These are phyloP conservation scores for Pulveroboletus sp. DNA, from an alignment of 768 basidiomycete genomes.

Conservation along the genomic window DNA sequence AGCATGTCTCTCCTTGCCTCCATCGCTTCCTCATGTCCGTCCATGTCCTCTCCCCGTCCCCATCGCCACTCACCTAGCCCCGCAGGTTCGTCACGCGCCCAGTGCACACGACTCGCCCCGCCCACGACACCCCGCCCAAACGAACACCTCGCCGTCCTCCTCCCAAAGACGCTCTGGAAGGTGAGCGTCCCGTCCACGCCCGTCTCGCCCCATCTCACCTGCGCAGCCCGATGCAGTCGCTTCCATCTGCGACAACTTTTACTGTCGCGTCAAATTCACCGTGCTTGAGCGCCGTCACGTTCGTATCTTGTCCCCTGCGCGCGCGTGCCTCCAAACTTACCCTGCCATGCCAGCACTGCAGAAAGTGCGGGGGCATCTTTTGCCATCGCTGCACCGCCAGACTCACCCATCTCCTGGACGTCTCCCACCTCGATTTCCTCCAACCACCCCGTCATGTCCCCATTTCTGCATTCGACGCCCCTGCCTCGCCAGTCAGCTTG, in stretches of 20 bases:
- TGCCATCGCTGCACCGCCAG: conserved; percentile 62
- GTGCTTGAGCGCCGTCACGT: conserved; percentile 76
- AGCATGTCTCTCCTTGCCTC: conserved; percentile 31
- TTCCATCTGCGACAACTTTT: conserved; percentile 67
- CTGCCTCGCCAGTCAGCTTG: conserved; percentile 53
- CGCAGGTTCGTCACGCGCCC: conserved; percentile 22
- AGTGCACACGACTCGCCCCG: conserved; percentile 14
- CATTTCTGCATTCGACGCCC: conserved; percentile 53
- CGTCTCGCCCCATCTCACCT: conserved; percentile 15
- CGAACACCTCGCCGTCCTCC: conserved; percentile 76
- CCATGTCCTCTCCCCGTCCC: conserved; percentile 3
- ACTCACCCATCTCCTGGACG: conserved; percentile 65
- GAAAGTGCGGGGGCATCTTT: conserved; percentile 81
- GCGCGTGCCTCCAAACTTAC: conserved; percentile 10
- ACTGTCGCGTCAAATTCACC: conserved; percentile 63
- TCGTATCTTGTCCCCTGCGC: conserved; percentile 27
- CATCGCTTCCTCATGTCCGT: conserved; percentile 2
- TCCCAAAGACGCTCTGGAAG: conserved; percentile 75
- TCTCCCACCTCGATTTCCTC: conserved; percentile 66
- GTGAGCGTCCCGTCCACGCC: conserved; percentile 30
- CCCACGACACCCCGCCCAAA: conserved; percentile 38
- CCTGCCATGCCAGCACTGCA: conserved; percentile 58
- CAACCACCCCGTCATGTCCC: conserved; percentile 70
- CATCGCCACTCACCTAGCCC: conserved; percentile 4
- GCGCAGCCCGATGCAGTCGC: conserved; percentile 60